phyloP scores from a whole-genome alignment of 192 early-diverging fungal genomes.

The Geranomyces michiganensis region DNA sequence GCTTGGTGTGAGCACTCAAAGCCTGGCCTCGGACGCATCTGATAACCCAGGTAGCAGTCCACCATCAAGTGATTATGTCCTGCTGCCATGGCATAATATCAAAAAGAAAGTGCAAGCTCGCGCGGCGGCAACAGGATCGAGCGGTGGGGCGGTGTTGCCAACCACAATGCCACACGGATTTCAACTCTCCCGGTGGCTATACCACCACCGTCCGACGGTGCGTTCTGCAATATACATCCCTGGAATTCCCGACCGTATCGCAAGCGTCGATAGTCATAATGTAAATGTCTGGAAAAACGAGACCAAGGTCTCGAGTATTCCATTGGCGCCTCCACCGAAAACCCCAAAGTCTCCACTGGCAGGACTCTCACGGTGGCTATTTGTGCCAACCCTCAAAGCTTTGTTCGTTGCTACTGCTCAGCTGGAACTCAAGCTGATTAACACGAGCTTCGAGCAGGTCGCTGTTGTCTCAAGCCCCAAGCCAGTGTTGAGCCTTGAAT shows the following conservation, averaged over 20 bases:
- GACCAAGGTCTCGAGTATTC: conserved; percentile 27
- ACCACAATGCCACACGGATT: conserved; percentile 54
- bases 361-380: conserved; percentile 50
- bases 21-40: not conserved
- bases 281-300: conserved; percentile 39
- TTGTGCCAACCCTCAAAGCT: conserved; percentile 40
- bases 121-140: not conserved
- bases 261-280: conserved; percentile 43
- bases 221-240: conserved; percentile 47
- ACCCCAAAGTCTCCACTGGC: conserved; percentile 30
- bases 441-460: conserved; percentile 43
- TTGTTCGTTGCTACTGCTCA: conserved; percentile 46
- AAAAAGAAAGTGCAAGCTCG: conserved; percentile 12
- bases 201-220: conserved; percentile 41
- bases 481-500: conserved; percentile 54
- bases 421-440: conserved; percentile 52
- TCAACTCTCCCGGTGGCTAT: conserved; percentile 41
- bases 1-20: not conserved
- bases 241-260: conserved; percentile 41
- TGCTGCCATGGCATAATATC: conserved; percentile 7
- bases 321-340: conserved; percentile 31
- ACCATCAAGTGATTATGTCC: not conserved
- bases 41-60: not conserved
- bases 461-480: conserved; percentile 43
- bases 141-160: conserved; percentile 18